phyloP scores from a whole-genome alignment of 257 asterid species.

The Solanum piurae region DNA sequence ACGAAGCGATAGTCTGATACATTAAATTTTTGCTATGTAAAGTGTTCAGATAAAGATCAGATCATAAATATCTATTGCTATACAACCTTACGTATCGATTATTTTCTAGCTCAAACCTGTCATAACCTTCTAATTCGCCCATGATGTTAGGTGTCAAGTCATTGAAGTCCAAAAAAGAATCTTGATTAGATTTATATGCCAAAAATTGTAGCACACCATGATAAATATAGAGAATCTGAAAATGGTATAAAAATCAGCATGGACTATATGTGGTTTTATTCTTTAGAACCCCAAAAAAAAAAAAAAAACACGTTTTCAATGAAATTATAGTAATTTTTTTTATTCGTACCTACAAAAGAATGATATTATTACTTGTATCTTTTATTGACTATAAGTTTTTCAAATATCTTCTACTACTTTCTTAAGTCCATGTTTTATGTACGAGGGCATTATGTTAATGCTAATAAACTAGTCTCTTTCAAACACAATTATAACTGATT shows the following conservation, averaged over 20 bases:
- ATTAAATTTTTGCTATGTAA: too few relatives aligned
- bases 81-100: too few relatives aligned
- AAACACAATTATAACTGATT: neutral
- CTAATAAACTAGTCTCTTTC: neutral
- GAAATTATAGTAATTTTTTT: neutral
- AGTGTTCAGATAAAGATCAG: too few relatives aligned
- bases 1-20: too few relatives aligned
- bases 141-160: neutral
- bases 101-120: too few relatives aligned
- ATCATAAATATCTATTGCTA: too few relatives aligned
- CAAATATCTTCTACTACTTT: neutral
- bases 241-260: neutral
- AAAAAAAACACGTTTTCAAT: neutral
- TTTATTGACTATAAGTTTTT: neutral
- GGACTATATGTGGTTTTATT: neutral
- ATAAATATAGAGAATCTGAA: neutral
- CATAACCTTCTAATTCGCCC: neutral
- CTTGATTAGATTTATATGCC: neutral
- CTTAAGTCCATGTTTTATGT: neutral
- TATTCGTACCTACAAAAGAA: too few relatives aligned
- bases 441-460: neutral
- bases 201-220: neutral
- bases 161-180: neutral
- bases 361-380: neutral
- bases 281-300: neutral